Evolutionary conservation across 1,284 basidiomycete genomes (phyloP).

Genomic region (Leccinum cinnamomeum): DNA sequence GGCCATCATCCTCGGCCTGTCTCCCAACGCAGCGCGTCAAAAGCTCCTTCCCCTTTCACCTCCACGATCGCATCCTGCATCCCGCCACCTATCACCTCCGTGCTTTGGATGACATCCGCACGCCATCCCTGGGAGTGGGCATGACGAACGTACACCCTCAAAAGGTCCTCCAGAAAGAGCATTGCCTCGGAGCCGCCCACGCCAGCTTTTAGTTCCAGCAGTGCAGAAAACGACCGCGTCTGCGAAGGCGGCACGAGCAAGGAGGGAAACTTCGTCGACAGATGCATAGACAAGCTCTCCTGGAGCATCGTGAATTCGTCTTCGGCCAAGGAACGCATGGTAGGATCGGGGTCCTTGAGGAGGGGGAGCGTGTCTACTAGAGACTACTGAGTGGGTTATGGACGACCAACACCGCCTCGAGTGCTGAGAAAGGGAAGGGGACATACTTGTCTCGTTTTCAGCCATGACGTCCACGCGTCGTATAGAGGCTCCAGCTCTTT

Average conservation of each 20-base stretch:
- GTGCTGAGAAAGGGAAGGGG: not conserved
- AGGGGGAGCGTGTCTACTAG: conserved; percentile 63
- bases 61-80: conserved; percentile 85
- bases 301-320: conserved; percentile 66
- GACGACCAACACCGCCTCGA: not conserved
- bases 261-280: conserved; percentile 60
- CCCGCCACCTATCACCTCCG: conserved; percentile 61
- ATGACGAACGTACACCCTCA: conserved; percentile 82
- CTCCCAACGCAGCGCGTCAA: too few relatives aligned
- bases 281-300: conserved; percentile 46
- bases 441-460: conserved; percentile 44
- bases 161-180: conserved; percentile 78
- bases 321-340: conserved; percentile 73
- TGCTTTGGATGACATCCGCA: conserved; percentile 50
- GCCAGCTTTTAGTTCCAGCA: conserved; percentile 91
- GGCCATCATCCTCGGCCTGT: too few relatives aligned
- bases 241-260: conserved; percentile 72
- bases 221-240: conserved; percentile 67
- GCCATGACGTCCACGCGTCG: conserved; percentile 52
- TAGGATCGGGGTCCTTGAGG: conserved; percentile 73
- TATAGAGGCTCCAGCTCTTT: conserved; percentile 55
- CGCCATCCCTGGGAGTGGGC: conserved; percentile 56
- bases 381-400: conserved; percentile 48
- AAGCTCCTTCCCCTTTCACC: conserved; percentile 12
- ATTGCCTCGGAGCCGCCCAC: conserved; percentile 91